phyloP scores from a whole-genome alignment of 345 rosid genomes.

The Fremontodendron californicum region DNA sequence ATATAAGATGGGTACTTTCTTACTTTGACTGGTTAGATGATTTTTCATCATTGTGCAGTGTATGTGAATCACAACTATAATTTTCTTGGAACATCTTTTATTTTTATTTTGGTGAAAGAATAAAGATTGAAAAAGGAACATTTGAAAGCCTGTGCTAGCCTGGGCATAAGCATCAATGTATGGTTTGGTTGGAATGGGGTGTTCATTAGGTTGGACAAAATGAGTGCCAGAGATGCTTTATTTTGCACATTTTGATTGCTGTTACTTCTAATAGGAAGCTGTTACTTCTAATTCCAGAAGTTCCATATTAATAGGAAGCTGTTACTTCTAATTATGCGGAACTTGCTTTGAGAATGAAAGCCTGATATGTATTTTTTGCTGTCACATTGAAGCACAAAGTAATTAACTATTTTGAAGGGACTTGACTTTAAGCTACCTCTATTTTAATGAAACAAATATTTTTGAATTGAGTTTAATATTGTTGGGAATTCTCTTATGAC shows the following conservation, averaged over 20 bases:
- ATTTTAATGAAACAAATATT: no score
- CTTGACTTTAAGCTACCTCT: no score
- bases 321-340: no score
- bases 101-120: not conserved
- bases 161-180: not conserved
- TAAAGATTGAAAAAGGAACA: not conserved
- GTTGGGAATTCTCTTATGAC: no score
- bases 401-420: no score
- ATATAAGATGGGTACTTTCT: not conserved
- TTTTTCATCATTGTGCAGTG: not conserved
- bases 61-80: not conserved
- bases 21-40: not conserved
- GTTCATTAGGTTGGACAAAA: slow-evolving; percentile 7
- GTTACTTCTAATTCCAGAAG: no score
- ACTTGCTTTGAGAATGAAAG: no score
- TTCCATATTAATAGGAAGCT: no score
- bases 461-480: no score
- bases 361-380: no score
- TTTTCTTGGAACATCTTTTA: not conserved
- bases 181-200: slow-evolving; percentile 7
- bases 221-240: not conserved
- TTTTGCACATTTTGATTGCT: not conserved
- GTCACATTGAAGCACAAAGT: no score
- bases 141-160: not conserved
- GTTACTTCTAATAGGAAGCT: no score